Evolutionary conservation across 768 basidiomycete genomes (phyloP), one percentile per base, ranked within the genome.

Genomic region (Russula olivacea): DNA sequence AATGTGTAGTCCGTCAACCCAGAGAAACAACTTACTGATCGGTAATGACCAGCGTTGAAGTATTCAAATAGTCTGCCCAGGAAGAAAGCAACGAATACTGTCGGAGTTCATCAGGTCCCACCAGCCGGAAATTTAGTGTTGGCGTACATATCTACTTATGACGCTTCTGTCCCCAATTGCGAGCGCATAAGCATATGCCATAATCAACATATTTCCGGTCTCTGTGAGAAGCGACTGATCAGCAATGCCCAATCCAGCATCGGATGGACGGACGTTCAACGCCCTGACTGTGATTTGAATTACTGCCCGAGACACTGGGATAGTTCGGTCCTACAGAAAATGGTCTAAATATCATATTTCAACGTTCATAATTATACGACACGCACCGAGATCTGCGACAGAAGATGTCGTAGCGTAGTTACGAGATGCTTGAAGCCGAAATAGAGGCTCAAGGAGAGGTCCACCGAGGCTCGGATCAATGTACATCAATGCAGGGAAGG

Each of bases 401-500:
- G 53, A 36, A 54, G 15, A 54, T 14, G 14, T 14, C 8, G 15
- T 25, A 7, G 52, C 8, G 25, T 38, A 54, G 4, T 38, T 54
- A 54, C 8, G 36, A 1, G 53, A 54, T 9, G 21, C 53, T 10
- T 54, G 53, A 15, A 54, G 59, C 10, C 38, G 66, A 41, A 72
- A 56, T 12, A 70, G 61, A 17, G 71, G 71, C 21, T 61, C 55
- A 17, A 71, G 48, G 15, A 49, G 48, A 28, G 12, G 48, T 49
- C 2, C 48, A 11, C 83, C 83, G 28, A 85, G 74, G 0, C 57
- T 62, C 2, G 83, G 80, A 68, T 84, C 83, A 51, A 78, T 74
- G 66, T 84, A 85, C 55, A 86, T 69, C 56, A 82, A 72, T 4
- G 79, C 70, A 10, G 76, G 84, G 69, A 80, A 84, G 6, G 82